Evolutionary conservation across 805 yeast genomes (phyloP), one percentile per base, ranked within the genome.

Genomic region (Grigorovia humatica): DNA sequence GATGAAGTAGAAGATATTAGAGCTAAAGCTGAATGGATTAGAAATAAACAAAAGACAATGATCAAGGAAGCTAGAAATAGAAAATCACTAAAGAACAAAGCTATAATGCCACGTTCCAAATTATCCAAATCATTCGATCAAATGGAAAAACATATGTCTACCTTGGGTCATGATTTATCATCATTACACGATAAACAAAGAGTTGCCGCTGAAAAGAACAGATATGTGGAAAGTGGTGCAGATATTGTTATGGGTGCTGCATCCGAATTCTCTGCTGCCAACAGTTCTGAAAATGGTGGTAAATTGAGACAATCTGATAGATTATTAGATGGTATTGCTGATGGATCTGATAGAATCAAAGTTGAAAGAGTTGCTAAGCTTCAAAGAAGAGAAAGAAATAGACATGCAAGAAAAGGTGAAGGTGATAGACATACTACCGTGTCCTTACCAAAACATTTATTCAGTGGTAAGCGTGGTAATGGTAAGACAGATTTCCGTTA

Each of bases 11-110:
- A 74, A 43, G 82, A 78, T 51, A 76, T 93, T 49, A 79, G 77
- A 59, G 89, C 82, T 57, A 93, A 93, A 73, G 99, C 99, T 30
- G 75, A 70, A 52, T 93, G 98, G 98, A 89, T 93, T 62, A 84
- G 99, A 72, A 82, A 88, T 68, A 90, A 88, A 69, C 97, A 90
- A 75, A 88, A 89, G 80, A 79, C 78, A 71, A 91, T 93, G 96
- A 84, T 85, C 64, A 81, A 82, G 62, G 95, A 86, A 55, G 86
- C 93, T 29, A 79, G 97, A 70, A 78, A 81, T 67, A 85, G 88
- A 75, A 90, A 88, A 73, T 81, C 91, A 43, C 74, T 88, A 65
- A 88, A 88, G 74, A 88, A 88, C 74, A 83, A 81, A 68, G 85
- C 95, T 45, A 74, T 88, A 45, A 83, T 88, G 83, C 96, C 97